A percentile compares a stretch with the other conserved stretches of the same genome.
Evolutionary conservation across 2,329 filamentous ascomycete species (phyloP).

Genomic region (Verticillium tricorpus): DNA sequence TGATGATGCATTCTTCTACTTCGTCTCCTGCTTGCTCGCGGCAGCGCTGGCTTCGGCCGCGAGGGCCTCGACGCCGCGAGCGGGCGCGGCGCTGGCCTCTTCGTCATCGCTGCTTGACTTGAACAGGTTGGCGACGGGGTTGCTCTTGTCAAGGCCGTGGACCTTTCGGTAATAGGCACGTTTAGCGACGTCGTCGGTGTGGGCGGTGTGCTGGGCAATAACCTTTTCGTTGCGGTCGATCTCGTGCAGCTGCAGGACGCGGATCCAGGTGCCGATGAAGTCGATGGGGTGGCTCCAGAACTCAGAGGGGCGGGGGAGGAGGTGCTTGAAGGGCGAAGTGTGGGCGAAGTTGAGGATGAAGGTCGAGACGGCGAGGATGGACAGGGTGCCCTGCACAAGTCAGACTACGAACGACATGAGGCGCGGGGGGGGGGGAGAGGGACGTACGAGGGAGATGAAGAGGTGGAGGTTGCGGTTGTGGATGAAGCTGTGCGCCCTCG

Average conservation of each 20-base stretch:
- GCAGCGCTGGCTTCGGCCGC: constrained; percentile 5
- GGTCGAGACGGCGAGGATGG: constrained; percentile 65
- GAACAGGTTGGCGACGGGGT: constrained; percentile 45
- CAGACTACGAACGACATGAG: not conserved
- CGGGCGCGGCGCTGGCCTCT: constrained; percentile 23
- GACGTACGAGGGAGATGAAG: constrained; percentile 74
- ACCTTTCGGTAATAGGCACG: constrained; percentile 78
- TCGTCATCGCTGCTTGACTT: constrained; percentile 21
- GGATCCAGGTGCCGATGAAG: constrained; percentile 59
- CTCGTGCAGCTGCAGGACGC: constrained; percentile 74
- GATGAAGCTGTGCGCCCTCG: constrained; percentile 80
- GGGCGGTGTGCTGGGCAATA: constrained; percentile 65
- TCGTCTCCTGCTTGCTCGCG: constrained; percentile 12
- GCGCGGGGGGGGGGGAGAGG: not conserved
- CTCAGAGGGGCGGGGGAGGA: constrained; percentile 68
- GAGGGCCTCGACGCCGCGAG: constrained; percentile 8
- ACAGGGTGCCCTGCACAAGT: constrained; percentile 54
- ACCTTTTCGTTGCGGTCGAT: constrained; percentile 65
- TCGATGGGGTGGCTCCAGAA: constrained; percentile 66
- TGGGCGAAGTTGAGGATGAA: constrained; percentile 73
- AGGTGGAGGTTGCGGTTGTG: constrained; percentile 72
- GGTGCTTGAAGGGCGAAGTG: constrained; percentile 73
- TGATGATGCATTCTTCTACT: constrained; percentile 47
- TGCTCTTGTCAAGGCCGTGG: constrained; percentile 69
- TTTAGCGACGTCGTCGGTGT: constrained; percentile 84